Evolutionary conservation across 768 basidiomycete genomes (phyloP).

Genomic region (Suillus subaureus): DNA sequence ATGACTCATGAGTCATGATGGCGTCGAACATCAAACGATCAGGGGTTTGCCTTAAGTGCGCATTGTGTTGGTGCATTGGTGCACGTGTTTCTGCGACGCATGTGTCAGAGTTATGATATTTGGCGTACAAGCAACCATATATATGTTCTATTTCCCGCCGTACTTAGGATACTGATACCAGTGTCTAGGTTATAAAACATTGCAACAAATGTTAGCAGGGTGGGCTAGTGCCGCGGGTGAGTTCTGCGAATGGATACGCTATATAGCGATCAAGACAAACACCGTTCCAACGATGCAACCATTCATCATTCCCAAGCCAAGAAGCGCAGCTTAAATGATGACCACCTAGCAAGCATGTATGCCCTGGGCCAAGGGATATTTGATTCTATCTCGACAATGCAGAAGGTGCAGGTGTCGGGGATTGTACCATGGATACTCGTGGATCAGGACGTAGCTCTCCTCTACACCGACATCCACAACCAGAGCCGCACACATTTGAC

Average conservation of each 20-base stretch:
- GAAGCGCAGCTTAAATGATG: neutral
- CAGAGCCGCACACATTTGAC: slow-evolving; percentile 60
- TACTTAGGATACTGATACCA: too few relatives aligned
- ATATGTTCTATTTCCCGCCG: too few relatives aligned
- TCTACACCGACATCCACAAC: slow-evolving; percentile 66
- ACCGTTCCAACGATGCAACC: neutral
- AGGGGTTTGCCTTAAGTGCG: neutral
- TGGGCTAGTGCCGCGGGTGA: neutral
- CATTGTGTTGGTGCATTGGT: neutral
- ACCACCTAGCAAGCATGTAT: neutral
- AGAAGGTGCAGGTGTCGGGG: neutral
- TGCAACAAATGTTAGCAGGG: neutral
- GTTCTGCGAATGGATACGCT: neutral
- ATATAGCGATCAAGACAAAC: neutral
- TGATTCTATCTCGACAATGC: neutral
- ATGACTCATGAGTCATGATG: too few relatives aligned
- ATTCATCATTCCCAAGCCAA: neutral
- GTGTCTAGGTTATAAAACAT: too few relatives aligned
- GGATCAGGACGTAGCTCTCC: slow-evolving; percentile 15
- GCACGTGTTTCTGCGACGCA: too few relatives aligned
- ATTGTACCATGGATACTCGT: neutral
- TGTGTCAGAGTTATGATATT: too few relatives aligned
- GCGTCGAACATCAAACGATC: neutral
- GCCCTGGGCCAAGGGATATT: too few relatives aligned
- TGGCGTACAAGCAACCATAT: too few relatives aligned